These are phyloP conservation scores for Tremellales sp. DNA, from an alignment of 1,284 basidiomycete genomes.

Conservation along the genomic window DNA sequence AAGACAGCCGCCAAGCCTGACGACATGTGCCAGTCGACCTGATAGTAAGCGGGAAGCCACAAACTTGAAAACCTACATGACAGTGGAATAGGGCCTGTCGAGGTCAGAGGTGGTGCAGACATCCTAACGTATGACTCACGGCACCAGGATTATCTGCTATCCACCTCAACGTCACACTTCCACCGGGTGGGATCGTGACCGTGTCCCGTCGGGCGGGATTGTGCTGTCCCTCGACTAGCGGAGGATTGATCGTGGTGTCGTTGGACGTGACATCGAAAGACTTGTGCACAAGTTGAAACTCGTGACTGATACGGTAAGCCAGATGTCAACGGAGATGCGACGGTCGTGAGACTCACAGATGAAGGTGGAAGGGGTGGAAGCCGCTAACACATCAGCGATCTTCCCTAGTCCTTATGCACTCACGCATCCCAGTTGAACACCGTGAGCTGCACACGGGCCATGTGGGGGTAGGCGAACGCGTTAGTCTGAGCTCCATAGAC, in stretches of 20 bases:
- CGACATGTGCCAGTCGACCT: slow-evolving; percentile 46
- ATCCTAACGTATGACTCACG: no score
- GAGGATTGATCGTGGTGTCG: slow-evolving; percentile 75
- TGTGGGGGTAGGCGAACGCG: slow-evolving; percentile 68
- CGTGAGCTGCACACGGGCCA: slow-evolving; percentile 73
- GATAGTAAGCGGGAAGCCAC: not conserved
- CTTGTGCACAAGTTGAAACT: slow-evolving; percentile 71
- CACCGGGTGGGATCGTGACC: slow-evolving; percentile 49
- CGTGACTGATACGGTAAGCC: slow-evolving; percentile 56
- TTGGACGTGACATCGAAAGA: slow-evolving; percentile 68
- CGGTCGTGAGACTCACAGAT: slow-evolving; percentile 40
- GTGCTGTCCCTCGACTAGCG: slow-evolving; percentile 63
- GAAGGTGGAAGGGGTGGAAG: slow-evolving; percentile 52
- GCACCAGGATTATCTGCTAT: slow-evolving; percentile 54
- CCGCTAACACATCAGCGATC: slow-evolving; percentile 14
- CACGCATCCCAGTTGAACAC: slow-evolving; percentile 66
- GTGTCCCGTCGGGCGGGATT: slow-evolving; percentile 85
- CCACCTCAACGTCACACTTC: slow-evolving; percentile 50
- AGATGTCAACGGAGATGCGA: not conserved
- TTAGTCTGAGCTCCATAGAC: slow-evolving; percentile 71
- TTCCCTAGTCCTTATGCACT: not conserved
- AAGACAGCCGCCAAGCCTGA: slow-evolving; percentile 50
- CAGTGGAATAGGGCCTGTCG: slow-evolving; percentile 49
- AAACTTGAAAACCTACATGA: slow-evolving; percentile 24
- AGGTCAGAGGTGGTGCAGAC: no score